Evolutionary conservation across 2,329 filamentous ascomycete genomes (phyloP), one percentile per base, ranked within the genome.

Genomic region (Helicocarpus griseus): DNA sequence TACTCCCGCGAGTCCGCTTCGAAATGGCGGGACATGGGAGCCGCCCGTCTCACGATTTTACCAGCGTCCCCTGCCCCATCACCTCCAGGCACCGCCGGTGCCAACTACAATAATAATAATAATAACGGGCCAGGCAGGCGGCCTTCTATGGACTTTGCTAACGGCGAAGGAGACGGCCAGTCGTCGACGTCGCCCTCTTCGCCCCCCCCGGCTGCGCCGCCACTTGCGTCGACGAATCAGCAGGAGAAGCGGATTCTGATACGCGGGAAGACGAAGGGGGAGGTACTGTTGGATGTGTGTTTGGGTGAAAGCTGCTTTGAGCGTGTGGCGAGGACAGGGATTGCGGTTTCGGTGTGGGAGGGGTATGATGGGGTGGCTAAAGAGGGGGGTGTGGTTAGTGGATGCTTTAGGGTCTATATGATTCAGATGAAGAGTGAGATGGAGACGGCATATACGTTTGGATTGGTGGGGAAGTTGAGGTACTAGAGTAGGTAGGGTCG

Each of bases 21-120:
- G 47, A 91, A 91, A 65, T 98, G 93, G 93, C 83, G 89, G 55
- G 90, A 97, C 65, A 83, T 90, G 73, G 91, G 93, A 57, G 83
- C 87, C 59, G 94, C 89, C 54, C 77, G 82, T 35, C 73, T 98
- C 54, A 88, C 86, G 14, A 89, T 98, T 61, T 82, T 89, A 65
- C 80, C 84, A 76, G 33, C 66, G 2, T 52, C 54, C 3, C 58
- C 65, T 1, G 61, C 61, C 9, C 45, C 64, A 31, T 63, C 66
- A 17, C 62, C 58, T 8, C 63, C 66, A 1, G 60, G 62, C 8
- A 67, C 65, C 13, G 60, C 67, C 19, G 80, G 79, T 24, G 22
- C 45, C 31, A 36, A n/a, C 36, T 5, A 31, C 11, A 4, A 11
- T n/a, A 31, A 28, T 24, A n/a, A n/a, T n/a, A n/a, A n/a, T n/a